Base-by-base conservation (phyloP, 2,329 filamentous ascomycete genomes). In the Clarireedia monteithiana region DNA sequence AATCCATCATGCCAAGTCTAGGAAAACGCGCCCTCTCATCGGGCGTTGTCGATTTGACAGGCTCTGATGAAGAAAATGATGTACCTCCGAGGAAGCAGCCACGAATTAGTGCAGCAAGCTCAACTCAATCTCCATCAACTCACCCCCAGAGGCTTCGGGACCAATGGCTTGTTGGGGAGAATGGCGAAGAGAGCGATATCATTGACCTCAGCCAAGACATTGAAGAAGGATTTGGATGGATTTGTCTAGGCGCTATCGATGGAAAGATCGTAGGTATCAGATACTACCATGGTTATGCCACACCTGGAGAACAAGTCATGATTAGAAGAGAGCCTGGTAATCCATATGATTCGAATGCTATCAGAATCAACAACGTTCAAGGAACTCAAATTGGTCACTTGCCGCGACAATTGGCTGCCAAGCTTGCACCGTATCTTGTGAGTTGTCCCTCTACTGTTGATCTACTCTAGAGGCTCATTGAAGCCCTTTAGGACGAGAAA, bases 381-480 rank as follows among this genome's bases (percentile, higher is more conserved):
- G 80, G 82, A 15, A 69, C 71, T 6, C 89, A 95, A 65, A 88
- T 95, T 63, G 90, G 90, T 0, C 89, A 95, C 70, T 75, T 95
- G 42, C 86, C 88, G 6, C 76, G 82, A 12, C 75, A 72, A 1
- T 66, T 89, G 23, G 89, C 84, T 0, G 73, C 76, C n/a, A 92
- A 88, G 69, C 72, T 96, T 53, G 83, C 88, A 0, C 80, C 78
- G 2, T 90, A 89, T 66, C 77, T 95, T 67, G 84, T 86, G 69
- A 64, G 74, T 64, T 14, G 34, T 5, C 72, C 59, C 20, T 53
- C 4, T 6, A 12, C 15, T 45, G 2, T 3, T 39, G 5, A 10
- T 23, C 20, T 20, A 15, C 30, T 9, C 44, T 39, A 0, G 2
- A 20, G 7, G 24, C 47, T 60, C 34, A 65, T 62, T 44, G 23